Evolutionary conservation across 2,329 filamentous ascomycete genomes (phyloP), one percentile per base, ranked within the genome.

Genomic region (Colletotrichum chrysophilum): DNA sequence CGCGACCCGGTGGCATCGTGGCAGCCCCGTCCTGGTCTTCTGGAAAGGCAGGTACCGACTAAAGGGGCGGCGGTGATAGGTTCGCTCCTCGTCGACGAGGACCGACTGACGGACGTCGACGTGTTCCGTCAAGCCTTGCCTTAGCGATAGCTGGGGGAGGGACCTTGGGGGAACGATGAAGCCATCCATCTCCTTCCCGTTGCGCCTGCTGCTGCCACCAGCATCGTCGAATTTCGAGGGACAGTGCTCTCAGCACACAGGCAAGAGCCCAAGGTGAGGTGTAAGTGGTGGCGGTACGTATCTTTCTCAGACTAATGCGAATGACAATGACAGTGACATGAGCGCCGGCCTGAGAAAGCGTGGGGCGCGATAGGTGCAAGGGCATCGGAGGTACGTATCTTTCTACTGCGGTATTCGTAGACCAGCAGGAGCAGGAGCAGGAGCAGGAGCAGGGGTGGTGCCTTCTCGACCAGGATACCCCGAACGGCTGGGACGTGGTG

Each of bases 271-370:
- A 0, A 34, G 16, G 30, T 21, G 12, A 34, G 32, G 30, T 61
- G 58, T 62, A 16, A 62, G 58, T 36, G 30, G 30, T 36, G n/a
- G 30, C 10, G 21, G 64, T 65, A 73, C 69, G 64, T 70, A 66
- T 64, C 65, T 73, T 75, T 68, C 28, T n/a, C 21, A 66, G 70
- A 75, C 73, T 75, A 75, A 75, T 75, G 64, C 70, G 58, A 73
- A 75, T 75, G 73, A 73, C 73, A 73, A 75, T 73, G 73, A 73
- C 73, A 75, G 64, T 69, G 70, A 75, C 69, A 75, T 64, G 62
- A 32, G 52, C 48, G 69, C 56, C 55, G 32, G 55, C 61, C 36
- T 61, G 61, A 55, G 48, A 64, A 67, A 72, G 69, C 73, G 58
- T 75, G 73, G 73, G 58, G 69, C 61, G 69, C 56, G 70, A 68